A percentile compares a stretch with the other conserved stretches of the same genome.
These are phyloP conservation scores for Tulasnella sp. DNA, from an alignment of 768 basidiomycete genomes.

Conservation along the genomic window DNA sequence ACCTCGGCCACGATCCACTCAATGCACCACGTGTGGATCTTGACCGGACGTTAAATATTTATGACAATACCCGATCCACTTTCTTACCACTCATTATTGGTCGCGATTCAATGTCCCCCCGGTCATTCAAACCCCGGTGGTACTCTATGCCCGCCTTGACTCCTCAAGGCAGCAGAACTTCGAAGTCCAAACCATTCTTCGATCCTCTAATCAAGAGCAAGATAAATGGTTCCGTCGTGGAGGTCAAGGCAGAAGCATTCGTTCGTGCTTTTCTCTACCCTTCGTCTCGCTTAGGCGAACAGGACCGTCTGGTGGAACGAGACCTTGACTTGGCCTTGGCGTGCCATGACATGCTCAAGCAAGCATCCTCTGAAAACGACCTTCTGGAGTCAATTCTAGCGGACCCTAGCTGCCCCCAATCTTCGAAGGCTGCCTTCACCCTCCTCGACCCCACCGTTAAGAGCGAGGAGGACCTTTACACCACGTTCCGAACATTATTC, in stretches of 20 bases:
- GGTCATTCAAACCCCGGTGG: no score
- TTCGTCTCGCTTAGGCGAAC: background rate
- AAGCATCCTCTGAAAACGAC: background rate
- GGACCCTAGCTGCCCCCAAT: background rate
- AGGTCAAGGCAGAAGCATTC: background rate
- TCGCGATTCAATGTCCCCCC: no score
- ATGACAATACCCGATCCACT: no score
- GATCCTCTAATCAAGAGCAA: background rate
- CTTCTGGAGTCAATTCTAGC: background rate
- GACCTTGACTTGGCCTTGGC: background rate
- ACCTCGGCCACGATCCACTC: no score
- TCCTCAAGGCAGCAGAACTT: no score
- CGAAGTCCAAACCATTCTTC: background rate
- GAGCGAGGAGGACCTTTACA: background rate
- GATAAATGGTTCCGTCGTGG: background rate
- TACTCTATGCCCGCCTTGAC: no score
- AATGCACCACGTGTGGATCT: no score
- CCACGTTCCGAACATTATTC: background rate
- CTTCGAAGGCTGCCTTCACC: background rate
- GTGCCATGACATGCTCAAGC: background rate
- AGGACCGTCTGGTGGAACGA: background rate
- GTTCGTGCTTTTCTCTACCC: background rate
- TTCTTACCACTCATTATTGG: no score
- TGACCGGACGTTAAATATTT: no score
- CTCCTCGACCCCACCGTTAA: background rate